These are phyloP conservation scores for Urtica urens DNA, from an alignment of 306 rosid genomes.

Conservation along the genomic window DNA sequence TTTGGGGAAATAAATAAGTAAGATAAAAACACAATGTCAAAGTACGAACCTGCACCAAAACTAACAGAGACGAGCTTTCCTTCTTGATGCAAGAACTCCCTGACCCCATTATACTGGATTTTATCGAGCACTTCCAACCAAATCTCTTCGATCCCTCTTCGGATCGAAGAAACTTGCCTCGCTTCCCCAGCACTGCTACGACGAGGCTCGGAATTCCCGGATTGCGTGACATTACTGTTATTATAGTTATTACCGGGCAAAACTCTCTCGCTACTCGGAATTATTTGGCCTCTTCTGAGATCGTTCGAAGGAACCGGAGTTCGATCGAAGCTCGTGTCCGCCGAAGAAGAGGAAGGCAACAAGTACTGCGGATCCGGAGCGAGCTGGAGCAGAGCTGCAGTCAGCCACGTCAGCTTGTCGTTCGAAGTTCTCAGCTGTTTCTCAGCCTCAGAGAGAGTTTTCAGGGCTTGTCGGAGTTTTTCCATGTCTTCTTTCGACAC, in stretches of 20 bases:
- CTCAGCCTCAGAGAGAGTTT: slow-evolving; percentile 89
- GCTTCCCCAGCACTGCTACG: slow-evolving; percentile 25
- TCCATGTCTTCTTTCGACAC: slow-evolving; percentile 95
- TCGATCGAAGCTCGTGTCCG: slow-evolving; percentile 70
- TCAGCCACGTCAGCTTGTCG: slow-evolving; percentile 91
- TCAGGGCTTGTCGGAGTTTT: slow-evolving; percentile 92
- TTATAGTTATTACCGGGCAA: too few species aligned
- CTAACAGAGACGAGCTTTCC: slow-evolving; percentile 77
- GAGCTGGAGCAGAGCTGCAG: slow-evolving; percentile 96
- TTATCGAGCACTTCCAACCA: slow-evolving; percentile 85
- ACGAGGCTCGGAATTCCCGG: slow-evolving; percentile 39
- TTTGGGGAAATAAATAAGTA: too few species aligned
- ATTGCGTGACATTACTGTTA: slow-evolving; percentile 35
- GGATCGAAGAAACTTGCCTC: slow-evolving; percentile 36
- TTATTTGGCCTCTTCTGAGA: slow-evolving; percentile 28
- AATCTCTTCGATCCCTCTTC: slow-evolving; percentile 58
- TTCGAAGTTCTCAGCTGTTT: slow-evolving; percentile 90
- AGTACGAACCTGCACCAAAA: slow-evolving; percentile 95
- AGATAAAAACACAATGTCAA: too few species aligned
- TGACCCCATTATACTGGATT: slow-evolving; percentile 51
- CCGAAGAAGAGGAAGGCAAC: slow-evolving; percentile 82
- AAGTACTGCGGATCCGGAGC: slow-evolving; percentile 96
- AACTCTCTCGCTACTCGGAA: slow-evolving; percentile 31
- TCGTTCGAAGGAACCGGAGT: slow-evolving; percentile 57
- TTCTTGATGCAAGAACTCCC: slow-evolving; percentile 67